Percentiles rank a stretch among this genome's conserved stretches.
Evolutionary conservation across 176 grass and related monocot genomes (phyloP).

Genomic region (Avena insularis): DNA sequence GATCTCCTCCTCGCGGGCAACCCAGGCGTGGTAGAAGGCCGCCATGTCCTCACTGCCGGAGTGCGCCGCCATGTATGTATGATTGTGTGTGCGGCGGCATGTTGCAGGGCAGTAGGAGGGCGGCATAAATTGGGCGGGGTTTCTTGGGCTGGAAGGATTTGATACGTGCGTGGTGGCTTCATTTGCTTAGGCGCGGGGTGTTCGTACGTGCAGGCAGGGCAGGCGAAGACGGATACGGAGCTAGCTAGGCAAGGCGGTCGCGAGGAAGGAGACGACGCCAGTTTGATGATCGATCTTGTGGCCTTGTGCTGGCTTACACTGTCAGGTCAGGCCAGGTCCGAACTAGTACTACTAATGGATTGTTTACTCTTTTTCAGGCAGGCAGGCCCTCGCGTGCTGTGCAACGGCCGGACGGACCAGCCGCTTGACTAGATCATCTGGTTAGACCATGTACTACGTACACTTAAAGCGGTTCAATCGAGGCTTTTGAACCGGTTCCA

Average conservation of each 20-base stretch:
- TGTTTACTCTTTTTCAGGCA: neutral
- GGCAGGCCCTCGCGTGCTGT: neutral
- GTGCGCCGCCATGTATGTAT: neutral
- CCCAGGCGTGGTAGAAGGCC: conserved; percentile 64
- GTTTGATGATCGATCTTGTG: neutral
- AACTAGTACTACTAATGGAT: neutral
- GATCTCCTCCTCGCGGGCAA: conserved; percentile 59
- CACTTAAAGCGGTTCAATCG: too few species aligned
- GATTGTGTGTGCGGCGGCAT: conserved; percentile 4
- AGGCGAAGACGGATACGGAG: neutral
- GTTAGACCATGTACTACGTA: too few species aligned
- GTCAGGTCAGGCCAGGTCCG: neutral
- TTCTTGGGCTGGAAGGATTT: conserved; percentile 51
- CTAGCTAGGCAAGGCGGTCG: neutral
- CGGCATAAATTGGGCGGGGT: conserved; percentile 41
- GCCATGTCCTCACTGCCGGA: conserved; percentile 47
- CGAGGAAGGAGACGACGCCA: conserved; percentile 18
- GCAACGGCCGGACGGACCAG: neutral
- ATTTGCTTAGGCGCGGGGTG: conserved; percentile 24
- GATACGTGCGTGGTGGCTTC: neutral
- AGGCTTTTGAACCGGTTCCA: too few species aligned
- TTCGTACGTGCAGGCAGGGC: too few species aligned
- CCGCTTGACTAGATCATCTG: neutral
- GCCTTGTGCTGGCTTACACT: neutral
- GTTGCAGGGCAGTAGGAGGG: neutral